These are phyloP conservation scores for Naganishia sp. DNA, from an alignment of 1,284 basidiomycete species.

Conservation along the genomic window DNA sequence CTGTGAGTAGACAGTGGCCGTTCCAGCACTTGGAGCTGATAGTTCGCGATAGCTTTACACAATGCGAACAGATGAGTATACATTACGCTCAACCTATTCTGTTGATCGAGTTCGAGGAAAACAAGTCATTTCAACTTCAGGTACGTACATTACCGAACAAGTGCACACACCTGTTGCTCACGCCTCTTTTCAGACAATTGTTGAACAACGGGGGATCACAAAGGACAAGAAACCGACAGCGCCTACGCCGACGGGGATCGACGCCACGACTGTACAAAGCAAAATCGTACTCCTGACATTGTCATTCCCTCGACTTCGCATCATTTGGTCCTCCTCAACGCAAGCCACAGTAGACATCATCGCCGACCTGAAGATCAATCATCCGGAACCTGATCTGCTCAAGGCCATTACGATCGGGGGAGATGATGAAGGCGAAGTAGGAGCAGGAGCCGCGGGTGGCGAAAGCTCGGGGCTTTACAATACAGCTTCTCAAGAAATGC, in stretches of 20 bases:
- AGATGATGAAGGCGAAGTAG: constrained; percentile 62
- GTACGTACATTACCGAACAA: constrained; percentile 55
- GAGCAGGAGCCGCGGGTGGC: constrained; percentile 38
- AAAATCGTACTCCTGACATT: constrained; percentile 88
- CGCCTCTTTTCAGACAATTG: constrained; percentile 13
- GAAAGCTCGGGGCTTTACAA: constrained; percentile 35
- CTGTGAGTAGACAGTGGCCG: constrained; percentile 63
- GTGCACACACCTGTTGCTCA: not conserved
- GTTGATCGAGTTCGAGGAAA: constrained; percentile 98
- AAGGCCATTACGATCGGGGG: constrained; percentile 77
- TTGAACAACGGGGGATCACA: constrained; percentile 26
- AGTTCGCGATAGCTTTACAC: constrained; percentile 70
- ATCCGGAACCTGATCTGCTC: constrained; percentile 75
- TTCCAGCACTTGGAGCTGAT: constrained; percentile 1
- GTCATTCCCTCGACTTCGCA: constrained; percentile 83
- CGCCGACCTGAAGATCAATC: constrained; percentile 83
- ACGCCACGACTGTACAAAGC: constrained; percentile 67
- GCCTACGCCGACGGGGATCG: constrained; percentile 38
- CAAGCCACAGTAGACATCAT: constrained; percentile 91
- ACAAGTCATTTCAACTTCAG: constrained; percentile 89
- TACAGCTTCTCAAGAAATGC: constrained; percentile 53
- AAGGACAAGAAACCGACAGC: constrained; percentile 26
- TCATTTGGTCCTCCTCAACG: constrained; percentile 97
- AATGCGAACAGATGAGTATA: constrained; percentile 95
- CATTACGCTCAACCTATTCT: constrained; percentile 93